Evolutionary conservation across 208 protist species (phyloP).

Genomic region (Crithidia expoeki): DNA sequence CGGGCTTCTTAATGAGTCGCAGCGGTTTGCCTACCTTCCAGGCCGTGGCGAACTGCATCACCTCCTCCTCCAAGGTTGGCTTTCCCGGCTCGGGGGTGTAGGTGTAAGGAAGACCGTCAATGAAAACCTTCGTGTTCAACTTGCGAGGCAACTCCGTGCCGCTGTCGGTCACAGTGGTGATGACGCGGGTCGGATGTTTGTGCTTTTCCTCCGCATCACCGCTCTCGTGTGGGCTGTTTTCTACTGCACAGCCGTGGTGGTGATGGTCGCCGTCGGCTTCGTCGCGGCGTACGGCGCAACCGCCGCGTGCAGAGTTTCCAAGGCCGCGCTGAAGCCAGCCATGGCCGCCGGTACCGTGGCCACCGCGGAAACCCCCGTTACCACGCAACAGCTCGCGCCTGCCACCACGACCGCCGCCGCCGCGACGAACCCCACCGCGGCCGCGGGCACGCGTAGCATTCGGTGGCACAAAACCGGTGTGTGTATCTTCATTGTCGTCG

Average conservation of each 20-base stretch:
- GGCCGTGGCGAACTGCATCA: slow-evolving; percentile 77
- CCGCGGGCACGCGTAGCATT: slow-evolving; percentile 10
- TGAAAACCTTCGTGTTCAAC: slow-evolving; percentile 91
- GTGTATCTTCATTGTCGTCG: neutral
- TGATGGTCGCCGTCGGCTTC: slow-evolving; percentile 1
- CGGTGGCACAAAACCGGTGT: slow-evolving; percentile 24
- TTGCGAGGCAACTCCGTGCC: slow-evolving; percentile 82
- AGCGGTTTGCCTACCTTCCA: slow-evolving; percentile 89
- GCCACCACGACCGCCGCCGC: slow-evolving; percentile 1
- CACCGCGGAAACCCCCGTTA: slow-evolving; percentile 9
- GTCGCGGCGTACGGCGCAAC: neutral
- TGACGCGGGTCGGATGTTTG: slow-evolving; percentile 35
- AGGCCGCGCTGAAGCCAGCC: neutral
- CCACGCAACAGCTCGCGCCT: slow-evolving; percentile 17
- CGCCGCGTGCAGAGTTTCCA: neutral
- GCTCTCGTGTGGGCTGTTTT: neutral
- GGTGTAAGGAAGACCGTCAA: slow-evolving; percentile 89
- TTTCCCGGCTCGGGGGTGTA: slow-evolving; percentile 56
- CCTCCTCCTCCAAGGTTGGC: slow-evolving; percentile 78
- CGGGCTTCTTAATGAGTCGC: slow-evolving; percentile 88
- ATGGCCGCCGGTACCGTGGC: neutral
- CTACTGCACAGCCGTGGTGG: neutral
- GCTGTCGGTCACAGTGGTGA: slow-evolving; percentile 69
- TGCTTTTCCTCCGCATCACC: slow-evolving; percentile 1
- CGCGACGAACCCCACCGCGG: slow-evolving; percentile 2